Evolutionary conservation across 495 filamentous ascomycete genomes (phyloP).

Genomic region (Clavariopsis aquatica): DNA sequence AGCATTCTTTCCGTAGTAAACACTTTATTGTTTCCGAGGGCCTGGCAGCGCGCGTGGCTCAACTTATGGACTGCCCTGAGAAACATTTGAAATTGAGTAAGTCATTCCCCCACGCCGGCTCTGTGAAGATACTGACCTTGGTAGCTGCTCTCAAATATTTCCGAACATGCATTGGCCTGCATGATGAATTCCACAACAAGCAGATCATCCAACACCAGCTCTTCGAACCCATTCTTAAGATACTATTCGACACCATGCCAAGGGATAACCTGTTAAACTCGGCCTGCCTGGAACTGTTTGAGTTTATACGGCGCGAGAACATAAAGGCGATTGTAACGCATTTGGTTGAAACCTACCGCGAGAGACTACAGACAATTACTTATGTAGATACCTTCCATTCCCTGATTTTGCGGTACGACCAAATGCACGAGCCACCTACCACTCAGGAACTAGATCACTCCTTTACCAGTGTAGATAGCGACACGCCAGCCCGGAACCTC

Average conservation of each 20-base stretch:
- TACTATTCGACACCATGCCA: slow-evolving; percentile 87
- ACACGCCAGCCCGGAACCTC: slow-evolving; percentile 30
- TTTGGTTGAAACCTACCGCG: slow-evolving; percentile 84
- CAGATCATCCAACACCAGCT: slow-evolving; percentile 82
- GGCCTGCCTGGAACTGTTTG: slow-evolving; percentile 94
- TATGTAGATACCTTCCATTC: slow-evolving; percentile 86
- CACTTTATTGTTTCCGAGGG: slow-evolving; percentile 82
- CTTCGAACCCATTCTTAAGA: slow-evolving; percentile 83
- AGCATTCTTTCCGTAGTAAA: slow-evolving; percentile 82
- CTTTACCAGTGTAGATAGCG: slow-evolving; percentile 37
- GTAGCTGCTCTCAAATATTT: slow-evolving; percentile 94
- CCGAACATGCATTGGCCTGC: slow-evolving; percentile 78
- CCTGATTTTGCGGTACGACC: slow-evolving; percentile 77
- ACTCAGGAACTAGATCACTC: slow-evolving; percentile 38
- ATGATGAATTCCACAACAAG: slow-evolving; percentile 90
- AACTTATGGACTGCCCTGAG: slow-evolving; percentile 80
- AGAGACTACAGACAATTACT: slow-evolving; percentile 72
- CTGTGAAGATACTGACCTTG: too few species aligned
- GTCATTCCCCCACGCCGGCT: too few species aligned
- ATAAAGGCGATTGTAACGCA: slow-evolving; percentile 80
- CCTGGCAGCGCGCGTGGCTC: slow-evolving; percentile 75
- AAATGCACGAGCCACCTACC: slow-evolving; percentile 47
- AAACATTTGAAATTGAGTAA: slow-evolving; percentile 91
- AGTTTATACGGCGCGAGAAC: slow-evolving; percentile 81
- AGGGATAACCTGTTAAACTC: slow-evolving; percentile 95